Percentiles rank a stretch among this genome's conserved stretches.
phyloP scores from a whole-genome alignment of 108 stramenopile genomes.

The Skeletonema grethae region DNA sequence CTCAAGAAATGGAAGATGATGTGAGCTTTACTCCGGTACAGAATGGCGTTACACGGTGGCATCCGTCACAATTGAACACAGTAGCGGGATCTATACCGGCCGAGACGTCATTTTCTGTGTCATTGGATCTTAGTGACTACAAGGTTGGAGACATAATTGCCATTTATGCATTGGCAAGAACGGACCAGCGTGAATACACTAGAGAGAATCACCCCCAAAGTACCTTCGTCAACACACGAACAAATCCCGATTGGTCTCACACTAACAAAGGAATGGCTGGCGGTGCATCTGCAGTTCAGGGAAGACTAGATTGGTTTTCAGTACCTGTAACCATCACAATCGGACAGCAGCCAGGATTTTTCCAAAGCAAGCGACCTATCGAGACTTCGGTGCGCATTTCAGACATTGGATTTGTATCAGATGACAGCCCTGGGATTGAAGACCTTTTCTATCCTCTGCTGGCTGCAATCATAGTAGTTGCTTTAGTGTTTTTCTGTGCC shows the following conservation, averaged over 20 bases:
- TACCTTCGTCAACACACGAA: slow-evolving; percentile 91
- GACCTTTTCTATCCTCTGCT: slow-evolving; percentile 17
- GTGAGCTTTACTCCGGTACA: slow-evolving; percentile 37
- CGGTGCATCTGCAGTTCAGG: slow-evolving; percentile 60
- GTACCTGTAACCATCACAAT: slow-evolving; percentile 67
- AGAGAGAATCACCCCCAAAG: slow-evolving; percentile 66
- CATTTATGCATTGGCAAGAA: slow-evolving; percentile 60
- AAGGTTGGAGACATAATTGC: slow-evolving; percentile 58
- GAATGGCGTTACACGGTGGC: slow-evolving; percentile 43
- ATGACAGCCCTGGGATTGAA: background rate
- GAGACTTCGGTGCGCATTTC: slow-evolving; percentile 30
- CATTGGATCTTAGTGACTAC: slow-evolving; percentile 51
- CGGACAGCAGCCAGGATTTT: slow-evolving; percentile 29
- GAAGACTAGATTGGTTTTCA: slow-evolving; percentile 85
- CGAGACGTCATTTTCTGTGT: slow-evolving; percentile 61
- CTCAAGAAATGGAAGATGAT: slow-evolving; percentile 41
- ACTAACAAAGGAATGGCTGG: slow-evolving; percentile 51
- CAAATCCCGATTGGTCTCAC: slow-evolving; percentile 75
- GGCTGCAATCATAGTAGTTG: slow-evolving; percentile 26
- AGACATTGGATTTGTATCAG: slow-evolving; percentile 8
- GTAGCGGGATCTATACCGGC: background rate
- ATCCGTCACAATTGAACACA: slow-evolving; percentile 6
- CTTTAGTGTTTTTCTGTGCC: slow-evolving; percentile 18
- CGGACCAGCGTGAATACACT: slow-evolving; percentile 68
- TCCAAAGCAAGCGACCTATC: slow-evolving; percentile 16